Evolutionary conservation across 768 basidiomycete species (phyloP), one percentile per base, ranked within the genome.

Genomic region (Crassisporium funariophilum): DNA sequence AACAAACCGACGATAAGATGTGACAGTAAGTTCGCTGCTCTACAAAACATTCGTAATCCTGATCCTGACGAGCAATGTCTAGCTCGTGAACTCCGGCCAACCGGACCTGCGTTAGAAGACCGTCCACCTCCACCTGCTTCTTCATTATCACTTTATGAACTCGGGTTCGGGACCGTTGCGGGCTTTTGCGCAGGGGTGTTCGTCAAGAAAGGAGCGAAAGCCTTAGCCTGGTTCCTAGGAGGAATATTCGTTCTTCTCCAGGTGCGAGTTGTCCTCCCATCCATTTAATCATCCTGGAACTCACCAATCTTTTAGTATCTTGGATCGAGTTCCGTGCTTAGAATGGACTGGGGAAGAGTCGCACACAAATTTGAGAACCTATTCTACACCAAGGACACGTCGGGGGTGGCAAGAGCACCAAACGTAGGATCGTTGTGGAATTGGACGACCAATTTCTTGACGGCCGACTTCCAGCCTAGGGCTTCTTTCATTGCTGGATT

Each of bases 171-270:
- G 9, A 90, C 92, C 4, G 84, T 89, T 0, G 81, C 84, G 46
- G 95, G 95, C 0, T 62, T 98, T 33, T 97, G 92, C 58, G 83
- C 91, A 0, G 95, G 95, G 0, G 77, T 98, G 0, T 98, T 98
- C 61, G 74, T 95, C 56, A 98, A 97, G 70, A 98, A 95, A 66
- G 95, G 95, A n/a, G 81, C 86, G 6, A 90, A 86, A 63, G 74
- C 81, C 2, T 66, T 86, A 9, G 95, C 94, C 0, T 94, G 92
- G 69, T 62, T 88, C 34, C 68, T 97, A n/a, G 95, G 95, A 3
- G 93, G 92, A 3, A 71, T 90, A 2, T 98, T 97, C 54, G 86
- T 98, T 16, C 67, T 98, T 35, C 78, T 98, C 7, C 94, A 95
- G 80, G 94, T 92, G 81, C 60, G 4, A 41, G 20, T 5, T 19